phyloP scores from a whole-genome alignment of 768 basidiomycete genomes.

The Boletus vinaceobasis region DNA sequence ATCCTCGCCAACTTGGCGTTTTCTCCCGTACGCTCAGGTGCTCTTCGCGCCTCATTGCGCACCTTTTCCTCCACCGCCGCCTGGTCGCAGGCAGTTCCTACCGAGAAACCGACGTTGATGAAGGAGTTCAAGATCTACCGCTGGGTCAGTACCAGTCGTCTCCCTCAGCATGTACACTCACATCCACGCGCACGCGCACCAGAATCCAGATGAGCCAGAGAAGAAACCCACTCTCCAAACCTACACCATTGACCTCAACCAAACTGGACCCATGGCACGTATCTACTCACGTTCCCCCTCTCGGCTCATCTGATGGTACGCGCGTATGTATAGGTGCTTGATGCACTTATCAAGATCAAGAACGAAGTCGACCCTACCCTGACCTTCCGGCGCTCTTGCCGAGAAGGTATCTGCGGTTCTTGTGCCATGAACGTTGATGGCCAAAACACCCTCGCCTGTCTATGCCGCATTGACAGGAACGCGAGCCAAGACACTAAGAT shows the following conservation, averaged over 20 bases:
- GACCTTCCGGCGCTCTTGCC: conserved; percentile 90
- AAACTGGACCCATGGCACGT: conserved; percentile 90
- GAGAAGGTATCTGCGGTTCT: conserved; percentile 96
- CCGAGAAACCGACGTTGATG: conserved; percentile 64
- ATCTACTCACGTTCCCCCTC: neutral
- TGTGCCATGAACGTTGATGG: conserved; percentile 99
- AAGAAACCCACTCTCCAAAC: conserved; percentile 89
- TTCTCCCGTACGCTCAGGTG: conserved; percentile 5
- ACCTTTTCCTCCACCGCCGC: conserved; percentile 31
- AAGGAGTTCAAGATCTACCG: conserved; percentile 99
- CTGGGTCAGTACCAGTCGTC: conserved; percentile 55
- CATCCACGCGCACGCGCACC: neutral
- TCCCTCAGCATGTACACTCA: neutral
- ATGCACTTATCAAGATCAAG: conserved; percentile 98
- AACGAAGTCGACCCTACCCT: conserved; percentile 96
- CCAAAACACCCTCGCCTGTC: conserved; percentile 95
- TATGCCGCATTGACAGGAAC: conserved; percentile 89
- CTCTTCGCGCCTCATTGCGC: conserved; percentile 20
- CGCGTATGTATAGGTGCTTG: conserved; percentile 54
- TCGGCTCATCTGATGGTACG: neutral
- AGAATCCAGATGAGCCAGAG: conserved; percentile 94
- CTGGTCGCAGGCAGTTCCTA: conserved; percentile 41
- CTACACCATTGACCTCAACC: conserved; percentile 89
- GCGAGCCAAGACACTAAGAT: conserved; percentile 76
- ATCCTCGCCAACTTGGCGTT: conserved; percentile 1